phyloP scores from a whole-genome alignment of 2,329 filamentous ascomycete genomes.

The Aspergillus transmontanensis region DNA sequence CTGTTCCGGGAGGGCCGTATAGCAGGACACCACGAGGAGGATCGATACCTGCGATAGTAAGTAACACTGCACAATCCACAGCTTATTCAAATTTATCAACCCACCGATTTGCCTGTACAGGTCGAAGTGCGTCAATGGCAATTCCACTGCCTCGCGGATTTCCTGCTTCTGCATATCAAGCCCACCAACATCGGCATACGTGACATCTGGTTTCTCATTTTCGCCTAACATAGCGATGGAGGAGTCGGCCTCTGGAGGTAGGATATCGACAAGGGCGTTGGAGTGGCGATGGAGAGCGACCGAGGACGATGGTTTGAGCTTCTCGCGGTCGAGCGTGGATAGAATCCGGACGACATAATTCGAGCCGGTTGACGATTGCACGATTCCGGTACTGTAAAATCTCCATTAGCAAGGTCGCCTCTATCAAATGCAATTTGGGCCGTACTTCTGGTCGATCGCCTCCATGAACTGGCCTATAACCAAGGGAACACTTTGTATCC shows the following conservation, averaged over 20 bases:
- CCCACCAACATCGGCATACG: constrained; percentile 95
- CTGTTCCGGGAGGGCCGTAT: constrained; percentile 93
- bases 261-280: constrained; percentile 96
- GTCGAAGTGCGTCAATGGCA: constrained; percentile 96
- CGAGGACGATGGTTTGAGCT: constrained; percentile 95
- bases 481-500: constrained; percentile 95
- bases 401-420: constrained; percentile 12
- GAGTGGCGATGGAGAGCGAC: constrained; percentile 98
- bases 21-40: constrained; percentile 93
- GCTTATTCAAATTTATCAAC: constrained; percentile 10
- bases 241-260: constrained; percentile 97
- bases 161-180: constrained; percentile 99
- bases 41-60: constrained; percentile 67
- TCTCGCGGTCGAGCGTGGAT: constrained; percentile 95
- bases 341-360: constrained; percentile 99
- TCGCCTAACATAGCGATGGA: constrained; percentile 97
- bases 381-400: constrained; percentile 80
- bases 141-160: constrained; percentile 94
- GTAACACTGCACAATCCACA: constrained; percentile 5
- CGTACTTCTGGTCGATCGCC: constrained; percentile 97
- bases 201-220: constrained; percentile 97
- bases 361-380: constrained; percentile 95
- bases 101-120: constrained; percentile 95
- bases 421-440: background rate
- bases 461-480: constrained; percentile 99